Percentiles rank a stretch among this genome's conserved stretches.
Evolutionary conservation across 2,329 filamentous ascomycete genomes (phyloP).

Genomic region (Fonsecaea monophora): DNA sequence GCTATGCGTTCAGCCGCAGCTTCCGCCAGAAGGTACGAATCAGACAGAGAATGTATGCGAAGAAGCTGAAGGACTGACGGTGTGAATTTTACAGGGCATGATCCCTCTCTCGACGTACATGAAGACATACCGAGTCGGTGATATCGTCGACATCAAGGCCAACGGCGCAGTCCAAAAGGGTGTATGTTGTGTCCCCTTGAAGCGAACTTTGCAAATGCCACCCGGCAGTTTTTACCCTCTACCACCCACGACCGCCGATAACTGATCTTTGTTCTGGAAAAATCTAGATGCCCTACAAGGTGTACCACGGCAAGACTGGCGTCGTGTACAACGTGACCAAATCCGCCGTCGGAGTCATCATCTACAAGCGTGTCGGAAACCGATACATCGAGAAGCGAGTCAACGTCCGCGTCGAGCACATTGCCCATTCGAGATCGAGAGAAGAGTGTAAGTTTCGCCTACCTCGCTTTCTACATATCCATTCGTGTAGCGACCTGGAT

Average conservation of each 20-base stretch:
- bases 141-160: slow-evolving; percentile 98
- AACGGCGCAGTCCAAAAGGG: slow-evolving; percentile 99
- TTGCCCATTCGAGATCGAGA: slow-evolving; percentile 89
- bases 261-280: not conserved
- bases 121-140: slow-evolving; percentile 76
- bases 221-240: not conserved
- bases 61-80: slow-evolving; percentile 16
- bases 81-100: slow-evolving; percentile 62
- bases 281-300: slow-evolving; percentile 92
- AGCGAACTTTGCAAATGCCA: not conserved
- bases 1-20: slow-evolving; percentile 84
- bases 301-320: slow-evolving; percentile 99
- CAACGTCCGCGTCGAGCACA: slow-evolving; percentile 98
- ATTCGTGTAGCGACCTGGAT: not conserved
- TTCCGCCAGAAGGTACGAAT: slow-evolving; percentile 78
- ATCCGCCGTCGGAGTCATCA: slow-evolving; percentile 95
- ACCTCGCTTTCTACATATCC: not conserved
- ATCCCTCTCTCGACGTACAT: slow-evolving; percentile 95
- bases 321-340: slow-evolving; percentile 99
- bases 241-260: slow-evolving; percentile 14
- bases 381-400: slow-evolving; percentile 99
- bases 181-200: slow-evolving; percentile 47
- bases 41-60: not conserved
- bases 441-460: slow-evolving; percentile 69
- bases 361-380: slow-evolving; percentile 99